A percentile compares a stretch with the other conserved stretches of the same genome.
Evolutionary conservation across 257 asterid species (phyloP).

Genomic region (Nicotiana knightiana): DNA sequence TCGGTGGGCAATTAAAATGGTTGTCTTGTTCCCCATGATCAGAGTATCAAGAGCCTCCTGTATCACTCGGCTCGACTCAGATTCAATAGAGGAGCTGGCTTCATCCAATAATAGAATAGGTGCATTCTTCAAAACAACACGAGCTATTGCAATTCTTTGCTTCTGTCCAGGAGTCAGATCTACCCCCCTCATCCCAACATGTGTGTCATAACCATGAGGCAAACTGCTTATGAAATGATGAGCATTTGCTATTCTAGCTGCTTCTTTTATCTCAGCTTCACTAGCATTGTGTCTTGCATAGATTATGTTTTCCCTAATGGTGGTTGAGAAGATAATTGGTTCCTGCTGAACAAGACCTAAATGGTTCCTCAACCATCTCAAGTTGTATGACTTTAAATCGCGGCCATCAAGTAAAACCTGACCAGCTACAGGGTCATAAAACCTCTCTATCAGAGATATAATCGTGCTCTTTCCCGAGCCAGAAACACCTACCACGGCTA

Average conservation of each 20-base stretch:
- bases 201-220: constrained; percentile 99
- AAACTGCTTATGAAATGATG: constrained; percentile 98
- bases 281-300: constrained; percentile 99
- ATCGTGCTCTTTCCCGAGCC: constrained; percentile 99
- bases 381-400: constrained; percentile 78
- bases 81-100: constrained; percentile 96
- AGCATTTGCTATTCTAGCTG: constrained; percentile 98
- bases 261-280: constrained; percentile 99
- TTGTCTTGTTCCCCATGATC: constrained; percentile 94
- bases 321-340: constrained; percentile 93
- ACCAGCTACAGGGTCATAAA: constrained; percentile 93
- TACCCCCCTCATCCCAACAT: constrained; percentile 99
- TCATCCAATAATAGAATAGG: constrained; percentile 91
- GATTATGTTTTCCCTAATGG: constrained; percentile 87
- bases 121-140: constrained; percentile 87
- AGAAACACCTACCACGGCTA: constrained; percentile 96
- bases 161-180: constrained; percentile 99
- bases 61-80: constrained; percentile 91
- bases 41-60: constrained; percentile 98
- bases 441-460: constrained; percentile 82
- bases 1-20: constrained; percentile 90
- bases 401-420: constrained; percentile 86
- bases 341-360: constrained; percentile 97
- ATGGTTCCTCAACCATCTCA: constrained; percentile 99
- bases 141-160: constrained; percentile 92